phyloP scores from a whole-genome alignment of 805 yeast species.

The Barnettozyma populi region DNA sequence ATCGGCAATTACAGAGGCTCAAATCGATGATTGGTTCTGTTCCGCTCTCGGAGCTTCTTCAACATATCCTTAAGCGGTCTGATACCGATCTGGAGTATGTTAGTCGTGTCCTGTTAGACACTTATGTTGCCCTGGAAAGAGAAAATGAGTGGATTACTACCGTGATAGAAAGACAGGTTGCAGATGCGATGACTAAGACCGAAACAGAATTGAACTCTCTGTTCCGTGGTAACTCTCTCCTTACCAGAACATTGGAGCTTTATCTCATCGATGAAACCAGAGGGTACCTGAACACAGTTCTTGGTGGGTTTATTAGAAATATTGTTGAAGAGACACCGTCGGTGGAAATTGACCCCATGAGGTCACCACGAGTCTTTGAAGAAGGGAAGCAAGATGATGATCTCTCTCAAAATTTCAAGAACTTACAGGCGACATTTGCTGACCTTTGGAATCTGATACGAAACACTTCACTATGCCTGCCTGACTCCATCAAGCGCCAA shows the following conservation, averaged over 20 bases:
- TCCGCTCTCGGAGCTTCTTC: slow-evolving; percentile 38
- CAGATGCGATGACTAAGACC: slow-evolving; percentile 1
- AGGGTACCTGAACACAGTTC: slow-evolving; percentile 65
- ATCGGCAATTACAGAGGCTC: slow-evolving; percentile 52
- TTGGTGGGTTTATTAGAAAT: slow-evolving; percentile 61
- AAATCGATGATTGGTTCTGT: slow-evolving; percentile 43
- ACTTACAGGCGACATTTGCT: slow-evolving; percentile 45
- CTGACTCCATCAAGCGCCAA: slow-evolving; percentile 57
- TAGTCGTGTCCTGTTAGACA: slow-evolving; percentile 59
- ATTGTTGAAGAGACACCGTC: slow-evolving; percentile 44
- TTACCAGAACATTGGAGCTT: slow-evolving; percentile 76
- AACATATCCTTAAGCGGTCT: slow-evolving; percentile 30
- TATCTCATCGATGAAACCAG: slow-evolving; percentile 74
- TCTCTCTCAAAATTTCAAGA: slow-evolving; percentile 42
- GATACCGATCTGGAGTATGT: slow-evolving; percentile 45
- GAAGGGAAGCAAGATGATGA: slow-evolving; percentile 32
- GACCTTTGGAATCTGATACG: slow-evolving; percentile 64
- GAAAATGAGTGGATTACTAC: slow-evolving; percentile 72
- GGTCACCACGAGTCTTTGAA: slow-evolving; percentile 34
- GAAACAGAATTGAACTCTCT: slow-evolving; percentile 47
- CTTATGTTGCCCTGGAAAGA: slow-evolving; percentile 63
- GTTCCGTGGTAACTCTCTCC: slow-evolving; percentile 80
- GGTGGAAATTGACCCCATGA: slow-evolving; percentile 77
- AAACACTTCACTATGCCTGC: slow-evolving; percentile 67
- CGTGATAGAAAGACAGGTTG: slow-evolving; percentile 62